These are phyloP conservation scores for Margaritispora aquatica DNA, from an alignment of 495 filamentous ascomycete genomes.

Conservation along the genomic window DNA sequence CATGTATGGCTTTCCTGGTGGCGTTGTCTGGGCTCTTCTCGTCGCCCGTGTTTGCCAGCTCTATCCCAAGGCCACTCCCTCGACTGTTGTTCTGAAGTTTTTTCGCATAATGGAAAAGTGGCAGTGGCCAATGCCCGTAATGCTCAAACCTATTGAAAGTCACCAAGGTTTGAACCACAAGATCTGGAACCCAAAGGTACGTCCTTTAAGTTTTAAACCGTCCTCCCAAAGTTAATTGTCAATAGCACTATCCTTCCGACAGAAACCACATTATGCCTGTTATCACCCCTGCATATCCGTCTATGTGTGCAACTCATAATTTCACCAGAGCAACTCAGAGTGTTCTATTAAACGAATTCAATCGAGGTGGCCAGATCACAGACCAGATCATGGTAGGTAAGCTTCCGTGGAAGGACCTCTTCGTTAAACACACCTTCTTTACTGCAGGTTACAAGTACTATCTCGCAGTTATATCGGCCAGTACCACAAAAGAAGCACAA, in stretches of 20 bases:
- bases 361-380: constrained; percentile 70
- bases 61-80: constrained; percentile 87
- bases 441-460: constrained; percentile 91
- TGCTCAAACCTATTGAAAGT: constrained; percentile 84
- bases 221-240: neutral
- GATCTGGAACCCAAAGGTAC: constrained; percentile 91
- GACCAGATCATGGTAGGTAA: constrained; percentile 72
- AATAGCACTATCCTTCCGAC: constrained; percentile 40
- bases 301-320: constrained; percentile 95
- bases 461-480: constrained; percentile 79
- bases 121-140: constrained; percentile 88
- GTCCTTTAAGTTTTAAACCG: neutral
- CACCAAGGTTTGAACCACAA: constrained; percentile 64
- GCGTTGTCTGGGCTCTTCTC: constrained; percentile 96
- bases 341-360: constrained; percentile 76
- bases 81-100: constrained; percentile 84
- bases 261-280: constrained; percentile 89
- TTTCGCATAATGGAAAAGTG: constrained; percentile 86
- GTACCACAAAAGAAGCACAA: constrained; percentile 78
- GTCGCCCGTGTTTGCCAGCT: constrained; percentile 93
- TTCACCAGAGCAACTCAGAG: constrained; percentile 78
- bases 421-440: constrained; percentile 85
- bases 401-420: constrained; percentile 78
- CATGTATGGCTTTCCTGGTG: constrained; percentile 91
- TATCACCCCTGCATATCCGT: constrained; percentile 93